These are phyloP conservation scores for Schwanniomyces yamadae DNA, from an alignment of 805 yeast genomes.

Conservation along the genomic window DNA sequence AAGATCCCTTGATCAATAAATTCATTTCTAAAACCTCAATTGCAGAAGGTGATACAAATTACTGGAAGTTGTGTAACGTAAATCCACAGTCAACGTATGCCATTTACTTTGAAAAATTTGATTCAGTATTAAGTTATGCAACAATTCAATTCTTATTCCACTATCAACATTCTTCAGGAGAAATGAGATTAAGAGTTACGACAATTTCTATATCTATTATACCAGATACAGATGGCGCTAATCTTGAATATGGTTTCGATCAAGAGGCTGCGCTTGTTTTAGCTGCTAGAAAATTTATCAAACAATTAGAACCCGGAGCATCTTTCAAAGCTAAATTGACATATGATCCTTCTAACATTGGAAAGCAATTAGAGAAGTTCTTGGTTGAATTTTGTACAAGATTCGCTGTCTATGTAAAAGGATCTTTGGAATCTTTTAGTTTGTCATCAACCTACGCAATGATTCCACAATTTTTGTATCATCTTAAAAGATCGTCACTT, in stretches of 20 bases:
- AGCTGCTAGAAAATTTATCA: constrained; percentile 54
- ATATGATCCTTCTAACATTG: constrained; percentile 23
- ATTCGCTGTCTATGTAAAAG: constrained; percentile 44
- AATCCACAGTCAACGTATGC: constrained; percentile 61
- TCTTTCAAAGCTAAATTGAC: constrained; percentile 11
- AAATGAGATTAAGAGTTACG: constrained; percentile 59
- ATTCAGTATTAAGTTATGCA: constrained; percentile 27
- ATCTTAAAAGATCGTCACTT: constrained; percentile 64
- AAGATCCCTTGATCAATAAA: constrained; percentile 18
- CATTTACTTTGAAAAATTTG: constrained; percentile 52
- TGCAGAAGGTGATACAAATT: constrained; percentile 54
- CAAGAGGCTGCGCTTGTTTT: constrained; percentile 69
- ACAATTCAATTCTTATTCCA: constrained; percentile 55
- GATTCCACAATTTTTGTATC: constrained; percentile 67
- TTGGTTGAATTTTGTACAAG: constrained; percentile 35
- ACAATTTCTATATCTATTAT: constrained; percentile 49
- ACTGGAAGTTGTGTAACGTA: constrained; percentile 60
- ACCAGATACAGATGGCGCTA: constrained; percentile 38
- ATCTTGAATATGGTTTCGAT: constrained; percentile 53
- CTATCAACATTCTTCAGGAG: constrained; percentile 62
- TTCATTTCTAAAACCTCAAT: constrained; percentile 32
- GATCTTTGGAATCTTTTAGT: constrained; percentile 48
- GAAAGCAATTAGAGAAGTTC: constrained; percentile 41
- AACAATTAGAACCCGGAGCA: constrained; percentile 30
- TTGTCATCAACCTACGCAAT: constrained; percentile 50